These are phyloP conservation scores for Pleurotus eryngii DNA, from an alignment of 768 basidiomycete genomes.

Conservation along the genomic window DNA sequence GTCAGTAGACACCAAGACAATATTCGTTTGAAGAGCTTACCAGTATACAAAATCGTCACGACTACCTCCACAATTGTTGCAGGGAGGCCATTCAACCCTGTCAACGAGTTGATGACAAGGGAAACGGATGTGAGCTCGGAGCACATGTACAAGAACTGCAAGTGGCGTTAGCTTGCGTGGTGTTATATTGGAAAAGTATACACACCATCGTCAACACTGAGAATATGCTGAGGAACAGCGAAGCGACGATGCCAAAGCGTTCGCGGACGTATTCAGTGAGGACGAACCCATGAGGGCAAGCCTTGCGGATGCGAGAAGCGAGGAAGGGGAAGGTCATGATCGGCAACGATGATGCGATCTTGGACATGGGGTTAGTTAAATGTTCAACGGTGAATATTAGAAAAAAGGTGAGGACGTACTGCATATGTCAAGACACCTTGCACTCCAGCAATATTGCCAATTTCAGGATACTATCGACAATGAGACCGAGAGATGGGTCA, in stretches of 20 bases:
- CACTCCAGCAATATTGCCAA: constrained; percentile 4
- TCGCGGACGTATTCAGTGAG: constrained; percentile 5
- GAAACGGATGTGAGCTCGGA: constrained; percentile 4
- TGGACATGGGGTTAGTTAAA: no score
- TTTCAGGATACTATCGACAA: constrained; percentile 2
- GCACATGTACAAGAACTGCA: neutral
- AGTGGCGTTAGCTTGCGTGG: neutral
- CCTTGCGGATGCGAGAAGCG: constrained; percentile 5
- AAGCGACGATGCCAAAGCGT: neutral
- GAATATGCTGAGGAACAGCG: constrained; percentile 1
- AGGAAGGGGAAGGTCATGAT: constrained; percentile 8
- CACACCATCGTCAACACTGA: constrained; percentile 6
- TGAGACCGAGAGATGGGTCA: neutral
- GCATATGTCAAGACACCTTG: constrained; percentile 5
- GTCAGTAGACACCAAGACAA: neutral
- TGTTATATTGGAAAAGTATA: neutral
- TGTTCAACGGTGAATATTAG: neutral
- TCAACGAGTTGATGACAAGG: constrained; percentile 2
- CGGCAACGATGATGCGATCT: constrained; percentile 1
- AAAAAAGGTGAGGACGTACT: neutral
- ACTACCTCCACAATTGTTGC: constrained; percentile 7
- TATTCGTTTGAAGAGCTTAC: neutral
- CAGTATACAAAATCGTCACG: constrained; percentile 3
- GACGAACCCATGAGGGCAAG: constrained; percentile 3
- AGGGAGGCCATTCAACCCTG: neutral